phyloP scores from a whole-genome alignment of 2,329 filamentous ascomycete genomes.

The Malbranchea zuffiana region DNA sequence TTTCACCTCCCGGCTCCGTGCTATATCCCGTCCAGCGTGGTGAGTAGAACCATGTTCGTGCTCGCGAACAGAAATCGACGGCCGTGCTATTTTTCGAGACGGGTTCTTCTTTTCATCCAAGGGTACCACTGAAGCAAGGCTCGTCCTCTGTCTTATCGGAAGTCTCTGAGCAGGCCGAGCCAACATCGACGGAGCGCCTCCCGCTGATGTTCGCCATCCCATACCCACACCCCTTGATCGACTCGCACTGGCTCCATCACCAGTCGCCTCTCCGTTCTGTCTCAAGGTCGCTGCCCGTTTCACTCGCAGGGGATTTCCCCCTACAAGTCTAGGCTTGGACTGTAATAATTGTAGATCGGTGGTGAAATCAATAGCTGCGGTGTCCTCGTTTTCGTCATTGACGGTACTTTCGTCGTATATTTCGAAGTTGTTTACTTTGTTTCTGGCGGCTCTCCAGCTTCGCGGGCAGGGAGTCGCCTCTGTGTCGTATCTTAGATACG shows the following conservation, averaged over 20 bases:
- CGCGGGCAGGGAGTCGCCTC: slow-evolving; percentile 27
- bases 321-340: slow-evolving; percentile 22
- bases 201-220: slow-evolving; percentile 15
- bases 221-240: slow-evolving; percentile 12
- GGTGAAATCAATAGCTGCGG: slow-evolving; percentile 32
- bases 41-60: slow-evolving; percentile 1
- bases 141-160: slow-evolving; percentile 23
- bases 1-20: slow-evolving; percentile 11
- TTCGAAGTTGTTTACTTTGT: slow-evolving; percentile 17
- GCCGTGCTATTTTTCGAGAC: too few species aligned
- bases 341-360: slow-evolving; percentile 26
- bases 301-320: slow-evolving; percentile 23
- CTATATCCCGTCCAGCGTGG: slow-evolving; percentile 14
- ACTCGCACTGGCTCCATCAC: slow-evolving; percentile 8
- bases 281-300: slow-evolving; percentile 23
- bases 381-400: slow-evolving; percentile 23
- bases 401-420: slow-evolving; percentile 20
- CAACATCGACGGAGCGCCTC: slow-evolving; percentile 26
- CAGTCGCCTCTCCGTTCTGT: slow-evolving; percentile 29
- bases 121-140: slow-evolving; percentile 16
- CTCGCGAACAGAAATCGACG: too few species aligned
- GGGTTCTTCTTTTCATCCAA: too few species aligned
- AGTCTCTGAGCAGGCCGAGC: slow-evolving; percentile 33
- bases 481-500: slow-evolving; percentile 20
- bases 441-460: slow-evolving; percentile 13